Evolutionary conservation across 78 protist genomes (phyloP), one percentile per base, ranked within the genome.

Genomic region (Dictyostelium brefeldianum): DNA sequence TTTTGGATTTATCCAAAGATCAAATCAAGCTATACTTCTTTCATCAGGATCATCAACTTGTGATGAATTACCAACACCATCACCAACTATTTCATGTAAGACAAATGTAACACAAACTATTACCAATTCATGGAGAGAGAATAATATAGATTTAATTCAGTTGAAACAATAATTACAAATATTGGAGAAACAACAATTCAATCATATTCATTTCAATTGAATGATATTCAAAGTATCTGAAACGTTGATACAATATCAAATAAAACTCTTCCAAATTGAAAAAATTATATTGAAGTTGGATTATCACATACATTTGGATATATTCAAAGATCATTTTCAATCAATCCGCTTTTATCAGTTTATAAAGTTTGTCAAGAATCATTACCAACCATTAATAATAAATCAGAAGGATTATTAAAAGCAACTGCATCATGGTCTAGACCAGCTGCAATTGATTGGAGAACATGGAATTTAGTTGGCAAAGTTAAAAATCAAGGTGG

Each of bases 91-190:
- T 25, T 18, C 59, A 78, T 78, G 83, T 54, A 25, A 5, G 11
- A 50, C 20, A 14, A 78, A 54, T 10, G 29, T 56, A 11, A 12
- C 67, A 54, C 83, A 78, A 54, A 59, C 5, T 3, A 65, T 81
- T 5, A n/a, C 3, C 0, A 15, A 11, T 17, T 81, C 89, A 81
- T 81, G 89, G 89, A 81, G 53, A 9, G 77, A 27, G 8, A 31
- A 25, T 25, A 17, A 12, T 22, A 18, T n/a, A 12, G 51, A 27
- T 22, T 43, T 20, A 41, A 64, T 25, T 17, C 56, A 43, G 54
- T 81, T 9, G 41, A 64, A 48, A 62, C 25, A 22, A 64, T 8
- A 15, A 10, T 81, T 64, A 47, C 17, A 31, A 81, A 81, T 22
- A 47, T 27, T 81, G 89, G 89, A 22, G 17, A 62, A 62, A 8